Conservation (phyloP, 495 filamentous ascomycete genomes). For the Neurospora hispaniola region DNA sequence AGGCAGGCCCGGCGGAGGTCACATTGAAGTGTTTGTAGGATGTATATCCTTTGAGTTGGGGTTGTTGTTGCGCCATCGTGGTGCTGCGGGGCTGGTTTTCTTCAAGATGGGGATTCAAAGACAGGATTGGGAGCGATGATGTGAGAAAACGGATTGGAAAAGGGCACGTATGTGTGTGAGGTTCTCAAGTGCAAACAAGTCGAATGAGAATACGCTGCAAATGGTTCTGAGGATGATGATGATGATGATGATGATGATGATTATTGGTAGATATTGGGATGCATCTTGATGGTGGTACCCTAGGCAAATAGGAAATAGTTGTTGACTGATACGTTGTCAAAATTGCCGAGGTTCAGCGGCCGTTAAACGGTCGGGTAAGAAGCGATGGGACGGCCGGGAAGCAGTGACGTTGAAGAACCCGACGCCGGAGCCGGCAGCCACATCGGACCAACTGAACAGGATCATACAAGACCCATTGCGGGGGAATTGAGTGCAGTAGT, state of each 20-base stretch:
- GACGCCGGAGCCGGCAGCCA: neutral
- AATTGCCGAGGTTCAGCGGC: slow-evolving; percentile 4
- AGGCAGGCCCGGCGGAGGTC: slow-evolving; percentile 49
- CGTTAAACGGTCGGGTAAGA: neutral
- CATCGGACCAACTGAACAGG: neutral
- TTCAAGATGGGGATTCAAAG: neutral
- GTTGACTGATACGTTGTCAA: neutral
- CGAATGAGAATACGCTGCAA: neutral
- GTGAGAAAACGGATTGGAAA: neutral
- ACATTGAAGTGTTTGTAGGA: slow-evolving; percentile 67
- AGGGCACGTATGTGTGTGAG: neutral
- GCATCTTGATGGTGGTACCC: neutral
- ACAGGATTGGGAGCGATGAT: neutral
- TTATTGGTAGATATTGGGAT: neutral
- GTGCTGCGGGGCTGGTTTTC: neutral
- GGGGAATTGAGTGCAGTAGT: neutral
- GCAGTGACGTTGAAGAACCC: neutral
- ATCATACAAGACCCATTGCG: neutral
- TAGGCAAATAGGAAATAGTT: neutral
- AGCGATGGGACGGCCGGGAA: neutral
- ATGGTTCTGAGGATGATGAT: neutral
- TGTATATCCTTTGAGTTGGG: slow-evolving; percentile 19
- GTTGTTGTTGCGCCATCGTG: slow-evolving; percentile 13
- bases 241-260: neutral
- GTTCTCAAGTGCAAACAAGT: neutral